Conservation (phyloP, 495 filamentous ascomycete species). For the Penicillium arizonense region DNA sequence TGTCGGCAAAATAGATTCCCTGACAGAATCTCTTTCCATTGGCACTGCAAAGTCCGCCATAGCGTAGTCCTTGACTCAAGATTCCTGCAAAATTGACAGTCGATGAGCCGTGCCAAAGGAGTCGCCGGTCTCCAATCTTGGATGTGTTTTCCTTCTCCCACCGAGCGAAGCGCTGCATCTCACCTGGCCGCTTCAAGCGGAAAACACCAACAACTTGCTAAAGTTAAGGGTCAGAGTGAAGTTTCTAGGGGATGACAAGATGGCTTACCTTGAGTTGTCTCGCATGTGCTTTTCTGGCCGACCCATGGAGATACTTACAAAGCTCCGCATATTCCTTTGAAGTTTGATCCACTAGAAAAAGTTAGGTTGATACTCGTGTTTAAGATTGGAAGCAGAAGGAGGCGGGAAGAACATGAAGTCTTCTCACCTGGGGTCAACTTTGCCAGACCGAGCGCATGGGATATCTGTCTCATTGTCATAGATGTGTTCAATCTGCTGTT, state of each 20-base stretch:
- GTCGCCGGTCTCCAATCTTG: conserved; percentile 47
- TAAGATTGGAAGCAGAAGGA: not conserved
- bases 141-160: conserved; percentile 37
- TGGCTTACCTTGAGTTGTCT: not conserved
- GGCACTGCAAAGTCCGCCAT: not conserved
- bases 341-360: not conserved
- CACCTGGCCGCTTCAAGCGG: conserved; percentile 66
- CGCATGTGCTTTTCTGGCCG: not conserved
- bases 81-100: conserved; percentile 71
- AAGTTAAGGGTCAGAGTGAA: not conserved
- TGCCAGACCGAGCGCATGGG: conserved; percentile 1
- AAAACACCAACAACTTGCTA: conserved; percentile 50
- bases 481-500: not conserved
- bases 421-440: conserved; percentile 7
- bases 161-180: conserved; percentile 57
- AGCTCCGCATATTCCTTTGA: conserved; percentile 5
- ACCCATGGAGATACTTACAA: not conserved
- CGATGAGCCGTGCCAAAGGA: conserved; percentile 73
- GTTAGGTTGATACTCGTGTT: not conserved
- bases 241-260: too few species aligned
- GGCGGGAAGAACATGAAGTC: not conserved
- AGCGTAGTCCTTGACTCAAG: conserved; percentile 67
- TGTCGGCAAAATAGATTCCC: conserved; percentile 15
- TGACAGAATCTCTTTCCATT: not conserved
- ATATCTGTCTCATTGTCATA: not conserved